Conservation (phyloP, 148 eudicot genomes). For the Rhododendron kiyosumense region DNA sequence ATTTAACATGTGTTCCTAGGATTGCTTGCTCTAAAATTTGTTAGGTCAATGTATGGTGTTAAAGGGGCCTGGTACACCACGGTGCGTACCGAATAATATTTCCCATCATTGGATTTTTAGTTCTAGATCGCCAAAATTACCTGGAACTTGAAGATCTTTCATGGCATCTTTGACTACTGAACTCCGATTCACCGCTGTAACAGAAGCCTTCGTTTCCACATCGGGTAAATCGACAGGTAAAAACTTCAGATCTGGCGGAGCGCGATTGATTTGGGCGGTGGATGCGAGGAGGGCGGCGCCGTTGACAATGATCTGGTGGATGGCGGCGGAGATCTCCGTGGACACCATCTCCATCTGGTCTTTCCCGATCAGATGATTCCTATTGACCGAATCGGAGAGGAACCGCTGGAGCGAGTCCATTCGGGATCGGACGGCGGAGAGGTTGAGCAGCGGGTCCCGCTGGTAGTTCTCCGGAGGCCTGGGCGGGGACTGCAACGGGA, state of each 20-base stretch:
- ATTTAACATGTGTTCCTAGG: too few species aligned
- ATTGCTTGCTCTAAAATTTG: too few species aligned
- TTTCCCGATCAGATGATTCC: conserved; percentile 26
- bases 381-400: conserved; percentile 51
- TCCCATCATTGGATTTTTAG: neutral
- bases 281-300: conserved; percentile 57
- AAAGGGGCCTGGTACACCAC: too few species aligned
- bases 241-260: neutral
- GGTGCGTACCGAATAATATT: too few species aligned
- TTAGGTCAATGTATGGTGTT: too few species aligned
- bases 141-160: neutral
- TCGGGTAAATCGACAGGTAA: neutral
- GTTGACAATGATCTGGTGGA: conserved; percentile 58
- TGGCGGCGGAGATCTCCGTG: conserved; percentile 59
- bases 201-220: neutral
- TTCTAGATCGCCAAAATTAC: neutral
- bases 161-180: neutral
- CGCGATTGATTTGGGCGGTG: neutral
- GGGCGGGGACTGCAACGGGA: neutral
- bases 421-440: conserved; percentile 36
- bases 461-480: conserved; percentile 15
- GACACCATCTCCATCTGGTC: conserved; percentile 42
- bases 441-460: conserved; percentile 42
- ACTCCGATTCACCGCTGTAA: neutral
- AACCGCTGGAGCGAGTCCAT: conserved; percentile 56